Percentiles rank a stretch among this genome's conserved stretches.
These are phyloP conservation scores for Pythium guiyangense DNA, from an alignment of 352 stramenopile species.

Conservation along the genomic window DNA sequence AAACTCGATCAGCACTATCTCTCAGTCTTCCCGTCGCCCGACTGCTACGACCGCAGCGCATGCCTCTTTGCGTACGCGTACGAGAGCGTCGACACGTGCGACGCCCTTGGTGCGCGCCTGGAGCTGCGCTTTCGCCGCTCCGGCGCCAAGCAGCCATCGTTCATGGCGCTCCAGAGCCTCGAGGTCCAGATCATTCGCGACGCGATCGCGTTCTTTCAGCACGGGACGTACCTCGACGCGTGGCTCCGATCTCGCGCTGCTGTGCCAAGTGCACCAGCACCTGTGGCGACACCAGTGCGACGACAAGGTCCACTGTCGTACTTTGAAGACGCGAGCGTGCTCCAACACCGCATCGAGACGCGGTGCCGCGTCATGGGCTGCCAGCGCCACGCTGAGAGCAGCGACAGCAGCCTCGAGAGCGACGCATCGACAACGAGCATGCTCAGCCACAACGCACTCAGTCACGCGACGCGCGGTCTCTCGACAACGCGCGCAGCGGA, in stretches of 20 bases:
- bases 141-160: conserved; percentile 50
- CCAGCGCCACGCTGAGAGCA: conserved; percentile 5
- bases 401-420: conserved; percentile 14
- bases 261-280: background rate
- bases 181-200: conserved; percentile 63
- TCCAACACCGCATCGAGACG: conserved; percentile 36
- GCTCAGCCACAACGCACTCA: conserved; percentile 11
- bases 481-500: conserved; percentile 6
- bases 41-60: conserved; percentile 54
- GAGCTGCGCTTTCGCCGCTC: conserved; percentile 51
- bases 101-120: conserved; percentile 32
- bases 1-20: conserved; percentile 46
- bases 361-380: conserved; percentile 57
- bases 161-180: conserved; percentile 48
- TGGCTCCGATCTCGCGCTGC: conserved; percentile 23
- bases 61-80: conserved; percentile 69
- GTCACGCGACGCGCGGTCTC: conserved; percentile 1
- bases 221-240: conserved; percentile 37
- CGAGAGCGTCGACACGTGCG: conserved; percentile 47
- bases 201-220: conserved; percentile 56
- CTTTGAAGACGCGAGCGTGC: conserved; percentile 31
- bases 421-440: conserved; percentile 21
- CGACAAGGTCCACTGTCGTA: conserved; percentile 26
- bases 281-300: background rate
- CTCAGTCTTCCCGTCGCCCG: conserved; percentile 49